These are phyloP conservation scores for Phoma sp. DNA, from an alignment of 2,329 filamentous ascomycete genomes.

Conservation along the genomic window DNA sequence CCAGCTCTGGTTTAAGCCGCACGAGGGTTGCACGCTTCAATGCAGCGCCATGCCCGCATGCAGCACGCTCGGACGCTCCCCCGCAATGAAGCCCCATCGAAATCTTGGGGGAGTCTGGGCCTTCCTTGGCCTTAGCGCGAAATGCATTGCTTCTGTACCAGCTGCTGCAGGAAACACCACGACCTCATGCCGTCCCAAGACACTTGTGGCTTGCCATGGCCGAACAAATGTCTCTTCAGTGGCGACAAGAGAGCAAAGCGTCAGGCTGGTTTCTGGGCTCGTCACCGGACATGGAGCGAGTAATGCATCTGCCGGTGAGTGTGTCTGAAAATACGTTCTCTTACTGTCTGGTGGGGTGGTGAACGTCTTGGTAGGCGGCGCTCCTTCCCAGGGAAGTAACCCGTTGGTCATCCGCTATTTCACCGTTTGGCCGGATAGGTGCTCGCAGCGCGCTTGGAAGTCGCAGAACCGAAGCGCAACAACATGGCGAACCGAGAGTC, in stretches of 20 bases:
- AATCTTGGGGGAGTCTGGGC: constrained; percentile 28
- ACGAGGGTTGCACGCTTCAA: constrained; percentile 11
- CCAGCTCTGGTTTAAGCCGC: constrained; percentile 6
- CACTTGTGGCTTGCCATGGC: constrained; percentile 36
- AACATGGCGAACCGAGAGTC: not conserved
- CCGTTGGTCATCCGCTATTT: constrained; percentile 1
- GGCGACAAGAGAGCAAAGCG: constrained; percentile 28
- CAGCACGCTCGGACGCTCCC: constrained; percentile 20
- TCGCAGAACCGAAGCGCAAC: not conserved
- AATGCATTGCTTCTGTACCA: constrained; percentile 17
- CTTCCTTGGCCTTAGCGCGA: constrained; percentile 30
- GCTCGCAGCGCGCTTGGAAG: not conserved
- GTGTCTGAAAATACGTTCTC: constrained; percentile 4
- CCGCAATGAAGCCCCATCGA: constrained; percentile 22
- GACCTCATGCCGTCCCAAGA: constrained; percentile 25
- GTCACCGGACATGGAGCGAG: constrained; percentile 22
- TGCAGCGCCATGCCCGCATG: constrained; percentile 13
- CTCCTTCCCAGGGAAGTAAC: constrained; percentile 14
- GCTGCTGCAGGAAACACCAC: constrained; percentile 16
- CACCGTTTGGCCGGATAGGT: not conserved
- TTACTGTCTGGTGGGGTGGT: constrained; percentile 8
- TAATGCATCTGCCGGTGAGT: constrained; percentile 18
- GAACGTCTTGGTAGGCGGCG: constrained; percentile 19
- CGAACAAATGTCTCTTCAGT: constrained; percentile 20
- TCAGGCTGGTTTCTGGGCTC: constrained; percentile 16